Base-by-base conservation (phyloP, 1,284 basidiomycete genomes). In the Gomphus sp. region DNA sequence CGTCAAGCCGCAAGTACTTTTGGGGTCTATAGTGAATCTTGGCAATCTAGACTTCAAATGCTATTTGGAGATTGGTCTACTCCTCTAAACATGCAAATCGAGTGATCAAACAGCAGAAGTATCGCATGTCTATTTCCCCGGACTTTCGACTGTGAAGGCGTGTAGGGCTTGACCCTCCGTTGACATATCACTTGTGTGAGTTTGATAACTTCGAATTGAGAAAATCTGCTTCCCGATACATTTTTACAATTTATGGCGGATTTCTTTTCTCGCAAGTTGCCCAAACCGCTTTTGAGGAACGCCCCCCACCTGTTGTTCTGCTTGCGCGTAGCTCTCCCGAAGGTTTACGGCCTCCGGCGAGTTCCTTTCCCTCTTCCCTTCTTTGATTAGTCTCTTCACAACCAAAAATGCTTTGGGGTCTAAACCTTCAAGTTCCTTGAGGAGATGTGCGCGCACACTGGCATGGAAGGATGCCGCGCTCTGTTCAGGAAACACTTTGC, bases 281-380 rank as follows among this genome's bases (percentile, higher is more conserved):
- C 63, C 69, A 65, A 87, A 87, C 57, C 79, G 78, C 63, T 69
- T 65, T 1, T 60, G 48, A 6, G 85, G 86, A 44, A 81, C 68
- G 0, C 82, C 84, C 61, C 77, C 82, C n/a, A 76, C 77, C 64
- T 87, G 78, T 58, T 78, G 73, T 59, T 78, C 80, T 2, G 84
- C 82, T 71, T 87, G 84, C 10, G 79, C 82, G 65, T 85, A 85
- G 60, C 81, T 84, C 69, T 88, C 86, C 44, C 86, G 74, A 18
- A 87, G 70, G 64, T 85, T 86, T 11, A 80, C 80, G 5, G 79
- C 80, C 66, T 87, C 82, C 5, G 81, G 79, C 59, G 82, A 73
- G 48, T 85, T 85, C 68, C 79, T 83, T 63, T 87, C 85, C 49
- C 79, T 73, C 62, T 83, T 60, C 8, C 79, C 84, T 9, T 74